phyloP scores from a whole-genome alignment of 495 filamentous ascomycete species.

The Lophiostoma macrostomum region DNA sequence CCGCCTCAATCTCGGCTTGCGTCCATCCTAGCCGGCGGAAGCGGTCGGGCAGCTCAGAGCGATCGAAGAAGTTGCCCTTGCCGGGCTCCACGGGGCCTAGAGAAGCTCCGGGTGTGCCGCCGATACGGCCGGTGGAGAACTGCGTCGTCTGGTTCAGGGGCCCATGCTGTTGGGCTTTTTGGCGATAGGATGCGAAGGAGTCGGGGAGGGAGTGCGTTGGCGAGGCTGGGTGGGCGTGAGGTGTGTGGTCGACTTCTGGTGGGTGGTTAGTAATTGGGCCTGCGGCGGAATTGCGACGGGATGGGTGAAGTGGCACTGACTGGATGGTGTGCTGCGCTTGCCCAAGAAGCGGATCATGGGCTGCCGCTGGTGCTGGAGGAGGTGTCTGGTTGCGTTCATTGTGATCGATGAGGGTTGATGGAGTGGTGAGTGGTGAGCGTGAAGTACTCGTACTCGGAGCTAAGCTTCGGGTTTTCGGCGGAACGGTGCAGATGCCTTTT shows the following conservation, averaged over 20 bases:
- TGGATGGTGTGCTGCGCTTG: constrained; percentile 69
- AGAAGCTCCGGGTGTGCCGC: constrained; percentile 60
- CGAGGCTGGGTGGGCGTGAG: constrained; percentile 62
- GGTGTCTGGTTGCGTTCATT: constrained; percentile 40
- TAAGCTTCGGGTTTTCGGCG: constrained; percentile 1
- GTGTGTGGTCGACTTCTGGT: constrained; percentile 68
- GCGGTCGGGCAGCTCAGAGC: constrained; percentile 75
- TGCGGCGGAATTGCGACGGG: neutral
- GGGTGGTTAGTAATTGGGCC: constrained; percentile 17
- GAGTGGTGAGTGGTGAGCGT: too few relatives aligned
- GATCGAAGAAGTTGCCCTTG: constrained; percentile 80
- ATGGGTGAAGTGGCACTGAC: too few relatives aligned
- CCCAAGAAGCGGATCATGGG: constrained; percentile 85
- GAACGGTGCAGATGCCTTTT: constrained; percentile 5
- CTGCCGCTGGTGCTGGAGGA: constrained; percentile 38
- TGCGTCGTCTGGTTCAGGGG: constrained; percentile 62
- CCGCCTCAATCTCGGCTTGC: constrained; percentile 85
- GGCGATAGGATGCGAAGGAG: constrained; percentile 87
- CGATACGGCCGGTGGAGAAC: constrained; percentile 53
- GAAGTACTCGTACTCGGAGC: constrained; percentile 14
- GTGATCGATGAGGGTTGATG: constrained; percentile 16
- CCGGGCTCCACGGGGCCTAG: constrained; percentile 69
- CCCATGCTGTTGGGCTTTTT: constrained; percentile 90
- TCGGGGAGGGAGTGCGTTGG: constrained; percentile 60
- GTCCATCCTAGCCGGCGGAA: constrained; percentile 74